These are phyloP conservation scores for Torrubiella hemipterigena DNA, from an alignment of 2,329 filamentous ascomycete species.

Conservation along the genomic window DNA sequence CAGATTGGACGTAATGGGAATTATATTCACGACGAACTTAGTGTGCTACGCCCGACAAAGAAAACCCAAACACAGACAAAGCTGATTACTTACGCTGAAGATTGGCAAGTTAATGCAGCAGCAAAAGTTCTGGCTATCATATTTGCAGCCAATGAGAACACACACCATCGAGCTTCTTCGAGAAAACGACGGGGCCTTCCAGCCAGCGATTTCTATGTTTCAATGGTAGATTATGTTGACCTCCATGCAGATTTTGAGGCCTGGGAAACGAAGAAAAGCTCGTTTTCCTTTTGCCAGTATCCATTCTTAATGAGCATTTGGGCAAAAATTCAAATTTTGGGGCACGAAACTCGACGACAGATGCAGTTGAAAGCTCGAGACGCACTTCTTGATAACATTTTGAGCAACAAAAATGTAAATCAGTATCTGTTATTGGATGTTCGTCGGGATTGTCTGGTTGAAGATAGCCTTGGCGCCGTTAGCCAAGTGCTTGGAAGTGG, in stretches of 20 bases:
- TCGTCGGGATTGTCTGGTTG: conserved; percentile 73
- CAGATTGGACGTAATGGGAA: conserved; percentile 53
- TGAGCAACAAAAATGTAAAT: conserved; percentile 60
- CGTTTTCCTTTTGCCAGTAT: conserved; percentile 85
- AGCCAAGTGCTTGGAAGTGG: conserved; percentile 74
- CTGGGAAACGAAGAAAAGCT: conserved; percentile 65
- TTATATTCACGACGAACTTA: conserved; percentile 68
- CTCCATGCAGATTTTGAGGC: conserved; percentile 75
- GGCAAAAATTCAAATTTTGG: conserved; percentile 82
- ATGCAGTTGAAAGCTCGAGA: conserved; percentile 84
- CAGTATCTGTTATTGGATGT: conserved; percentile 70
- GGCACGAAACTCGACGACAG: conserved; percentile 76
- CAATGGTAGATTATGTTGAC: conserved; percentile 75
- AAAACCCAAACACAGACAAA: conserved; percentile 43
- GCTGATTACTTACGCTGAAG: conserved; percentile 57
- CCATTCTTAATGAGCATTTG: conserved; percentile 86
- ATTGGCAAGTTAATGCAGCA: conserved; percentile 81
- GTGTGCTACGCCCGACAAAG: conserved; percentile 35
- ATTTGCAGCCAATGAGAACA: conserved; percentile 65
- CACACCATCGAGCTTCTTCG: conserved; percentile 18
- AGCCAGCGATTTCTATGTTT: conserved; percentile 80
- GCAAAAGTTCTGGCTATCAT: conserved; percentile 69
- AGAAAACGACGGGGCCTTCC: conserved; percentile 51
- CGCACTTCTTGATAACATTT: conserved; percentile 82
- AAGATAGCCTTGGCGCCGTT: conserved; percentile 75